Percentiles rank a stretch among this genome's conserved stretches.
Conservation (phyloP, 768 basidiomycete species). For the Macrolepiota albuminosa region DNA sequence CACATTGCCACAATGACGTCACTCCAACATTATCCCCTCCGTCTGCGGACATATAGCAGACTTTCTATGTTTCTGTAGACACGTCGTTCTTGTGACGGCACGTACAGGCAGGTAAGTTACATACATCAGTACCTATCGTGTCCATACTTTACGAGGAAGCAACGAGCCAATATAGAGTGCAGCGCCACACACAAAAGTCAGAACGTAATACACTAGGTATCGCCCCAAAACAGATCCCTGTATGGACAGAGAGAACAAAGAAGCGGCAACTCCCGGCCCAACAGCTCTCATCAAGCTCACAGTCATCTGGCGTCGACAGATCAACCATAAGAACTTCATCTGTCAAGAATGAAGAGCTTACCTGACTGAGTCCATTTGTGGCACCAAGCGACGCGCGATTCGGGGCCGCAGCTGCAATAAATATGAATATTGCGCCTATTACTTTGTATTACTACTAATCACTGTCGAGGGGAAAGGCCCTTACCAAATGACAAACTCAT, state of each 20-base stretch:
- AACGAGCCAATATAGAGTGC: slow-evolving; percentile 24
- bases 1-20: too few relatives aligned
- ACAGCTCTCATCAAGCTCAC: background rate
- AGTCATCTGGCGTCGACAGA: background rate
- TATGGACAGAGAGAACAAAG: background rate
- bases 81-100: too few relatives aligned
- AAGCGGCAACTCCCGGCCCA: background rate
- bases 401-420: background rate
- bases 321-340: background rate
- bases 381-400: background rate
- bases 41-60: too few relatives aligned
- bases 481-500: background rate
- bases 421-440: background rate
- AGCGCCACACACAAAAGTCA: background rate
- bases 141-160: slow-evolving; percentile 26
- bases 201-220: background rate
- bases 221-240: background rate
- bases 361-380: background rate
- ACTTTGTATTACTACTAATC: background rate
- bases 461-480: background rate
- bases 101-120: too few relatives aligned
- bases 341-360: background rate
- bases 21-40: too few relatives aligned
- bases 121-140: background rate
- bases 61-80: too few relatives aligned